Evolutionary conservation across 139 green algal genomes (phyloP), one percentile per base, ranked within the genome.

Genomic region (Coelastrella sp.): DNA sequence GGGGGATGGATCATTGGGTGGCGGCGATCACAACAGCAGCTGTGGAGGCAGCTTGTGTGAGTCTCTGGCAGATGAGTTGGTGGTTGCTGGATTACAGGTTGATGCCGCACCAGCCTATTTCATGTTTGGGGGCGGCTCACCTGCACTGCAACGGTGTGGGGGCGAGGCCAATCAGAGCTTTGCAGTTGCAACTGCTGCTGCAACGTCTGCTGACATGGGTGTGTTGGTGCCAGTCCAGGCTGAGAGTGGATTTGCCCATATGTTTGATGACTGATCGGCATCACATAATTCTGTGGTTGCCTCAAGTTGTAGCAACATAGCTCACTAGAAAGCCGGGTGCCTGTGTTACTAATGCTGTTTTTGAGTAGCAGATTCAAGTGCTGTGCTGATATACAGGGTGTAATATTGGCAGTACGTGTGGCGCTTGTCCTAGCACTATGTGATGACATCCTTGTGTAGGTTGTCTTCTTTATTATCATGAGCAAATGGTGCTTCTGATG

Each of bases 11-110:
- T 65, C 24, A 20, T 14, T 59, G 35, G 78, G 56, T 60, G 10
- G 8, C 73, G 10, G 6, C 61, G 15, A 24, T 61, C 20, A 24
- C 27, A 61, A 24, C 61, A 65, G 49, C 78, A 61, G 78, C 14
- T 61, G 78, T n/a, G 78, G 49, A 10, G 78, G 78, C 82, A 87
- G 82, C 58, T 78, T 87, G 82, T 87, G 82, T 27, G 82, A 87
- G 61, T 78, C 59, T 25, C 22, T 87, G 6, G 82, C 63, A 10
- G 82, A 87, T 63, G 82, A 87, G 61, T 68, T 87, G 24, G 82
- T 61, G 17, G 80, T 86, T 56, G 80, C 58, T 57, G 82, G 82
- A 27, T 15, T 87, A 7, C 24, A 76, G 82, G 82, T 17, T 27
- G 82, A 87, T 20, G 82, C 59, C 20, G 82, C 82, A 12, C 24